Evolutionary conservation across 2,329 filamentous ascomycete species (phyloP).

Genomic region (Diaporthe ampelina): DNA sequence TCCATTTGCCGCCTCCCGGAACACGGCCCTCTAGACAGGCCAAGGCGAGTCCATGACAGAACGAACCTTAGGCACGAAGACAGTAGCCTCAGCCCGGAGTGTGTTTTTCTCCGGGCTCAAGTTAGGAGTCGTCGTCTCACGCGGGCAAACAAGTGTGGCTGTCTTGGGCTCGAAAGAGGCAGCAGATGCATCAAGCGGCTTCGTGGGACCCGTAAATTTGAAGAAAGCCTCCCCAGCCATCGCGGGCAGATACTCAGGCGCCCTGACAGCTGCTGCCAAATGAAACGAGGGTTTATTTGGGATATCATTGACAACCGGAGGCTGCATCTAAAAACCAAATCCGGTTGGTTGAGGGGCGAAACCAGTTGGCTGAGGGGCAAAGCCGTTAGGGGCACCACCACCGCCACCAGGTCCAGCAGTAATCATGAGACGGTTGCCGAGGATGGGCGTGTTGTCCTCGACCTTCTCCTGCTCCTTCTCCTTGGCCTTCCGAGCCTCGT

Average conservation of each 20-base stretch:
- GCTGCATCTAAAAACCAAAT: conserved; percentile 69
- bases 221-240: neutral
- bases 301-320: conserved; percentile 43
- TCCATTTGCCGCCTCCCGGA: neutral
- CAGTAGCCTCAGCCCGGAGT: conserved; percentile 26
- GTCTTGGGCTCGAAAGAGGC: conserved; percentile 27
- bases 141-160: neutral
- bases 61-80: conserved; percentile 27
- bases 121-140: neutral
- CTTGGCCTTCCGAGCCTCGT: conserved; percentile 72
- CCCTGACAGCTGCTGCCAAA: conserved; percentile 2
- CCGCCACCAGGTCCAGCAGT: conserved; percentile 82
- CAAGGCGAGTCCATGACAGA: conserved; percentile 24
- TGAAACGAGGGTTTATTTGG: neutral
- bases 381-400: conserved; percentile 70
- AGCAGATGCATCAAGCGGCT: conserved; percentile 31
- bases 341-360: conserved; percentile 78
- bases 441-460: conserved; percentile 93
- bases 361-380: conserved; percentile 53
- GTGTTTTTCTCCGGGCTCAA: neutral
- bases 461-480: conserved; percentile 75
- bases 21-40: conserved; percentile 8
- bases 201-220: neutral
- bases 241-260: conserved; percentile 17
- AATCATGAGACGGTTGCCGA: conserved; percentile 92